A percentile compares a stretch with the other conserved stretches of the same genome.
Evolutionary conservation across 306 rosid genomes (phyloP).

Genomic region (Inga laurina): DNA sequence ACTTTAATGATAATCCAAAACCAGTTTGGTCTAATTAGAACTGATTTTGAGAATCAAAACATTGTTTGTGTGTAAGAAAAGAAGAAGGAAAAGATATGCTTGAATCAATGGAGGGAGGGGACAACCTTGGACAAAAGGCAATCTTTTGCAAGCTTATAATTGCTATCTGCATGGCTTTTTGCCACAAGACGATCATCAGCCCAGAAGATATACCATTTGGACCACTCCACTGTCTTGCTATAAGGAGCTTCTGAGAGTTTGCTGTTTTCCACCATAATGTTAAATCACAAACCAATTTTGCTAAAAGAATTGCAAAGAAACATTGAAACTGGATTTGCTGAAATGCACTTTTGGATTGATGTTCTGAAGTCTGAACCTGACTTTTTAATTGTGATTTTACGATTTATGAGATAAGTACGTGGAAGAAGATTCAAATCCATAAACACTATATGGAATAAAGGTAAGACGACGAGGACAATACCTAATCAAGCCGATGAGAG

Average conservation of each 20-base stretch:
- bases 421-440: no score
- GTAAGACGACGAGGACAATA: slow-evolving; percentile 43
- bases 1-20: background rate
- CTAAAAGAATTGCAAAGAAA: background rate
- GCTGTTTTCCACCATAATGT: slow-evolving; percentile 49
- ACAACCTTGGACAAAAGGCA: slow-evolving; percentile 82
- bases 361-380: no score
- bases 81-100: background rate
- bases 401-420: no score
- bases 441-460: background rate
- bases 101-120: background rate
- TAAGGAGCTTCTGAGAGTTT: slow-evolving; percentile 85
- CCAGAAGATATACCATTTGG: slow-evolving; percentile 95
- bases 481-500: slow-evolving; percentile 93
- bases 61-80: background rate
- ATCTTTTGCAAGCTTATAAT: slow-evolving; percentile 90
- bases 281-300: no score
- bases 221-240: slow-evolving; percentile 94
- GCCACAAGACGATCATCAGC: slow-evolving; percentile 92
- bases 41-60: slow-evolving; percentile 8
- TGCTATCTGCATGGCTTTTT: slow-evolving; percentile 85
- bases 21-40: slow-evolving; percentile 1
- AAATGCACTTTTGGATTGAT: background rate
- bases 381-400: no score
- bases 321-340: background rate